Percentiles rank a stretch among this genome's conserved stretches.
phyloP scores from a whole-genome alignment of 2,329 filamentous ascomycete genomes.

The Leptodontidium sp. region DNA sequence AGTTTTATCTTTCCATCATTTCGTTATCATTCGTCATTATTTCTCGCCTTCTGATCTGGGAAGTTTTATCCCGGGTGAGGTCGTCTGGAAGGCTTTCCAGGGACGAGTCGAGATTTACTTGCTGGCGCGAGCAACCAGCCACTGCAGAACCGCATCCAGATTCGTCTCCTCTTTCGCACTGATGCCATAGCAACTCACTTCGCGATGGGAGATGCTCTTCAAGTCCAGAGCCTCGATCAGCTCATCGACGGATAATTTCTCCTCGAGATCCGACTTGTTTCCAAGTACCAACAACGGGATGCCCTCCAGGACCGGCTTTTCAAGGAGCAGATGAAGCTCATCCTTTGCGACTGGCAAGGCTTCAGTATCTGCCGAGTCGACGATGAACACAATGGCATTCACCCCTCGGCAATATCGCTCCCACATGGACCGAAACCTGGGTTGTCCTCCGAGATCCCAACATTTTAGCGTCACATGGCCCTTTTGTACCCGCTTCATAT shows the following conservation, averaged over 20 bases:
- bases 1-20: constrained; percentile 58
- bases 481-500: constrained; percentile 97
- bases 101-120: constrained; percentile 27
- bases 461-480: constrained; percentile 99
- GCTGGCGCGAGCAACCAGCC: constrained; percentile 89
- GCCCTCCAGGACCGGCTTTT: constrained; percentile 82
- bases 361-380: constrained; percentile 88
- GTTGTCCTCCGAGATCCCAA: constrained; percentile 98
- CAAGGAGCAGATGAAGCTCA: constrained; percentile 88
- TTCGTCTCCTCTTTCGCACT: constrained; percentile 99
- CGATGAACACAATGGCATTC: constrained; percentile 98
- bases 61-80: neutral
- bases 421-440: constrained; percentile 98
- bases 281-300: constrained; percentile 94
- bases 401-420: constrained; percentile 97
- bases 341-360: constrained; percentile 87
- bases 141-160: constrained; percentile 94
- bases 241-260: constrained; percentile 92
- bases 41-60: constrained; percentile 23
- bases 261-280: constrained; percentile 95
- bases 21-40: constrained; percentile 60
- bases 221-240: constrained; percentile 92
- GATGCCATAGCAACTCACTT: constrained; percentile 98
- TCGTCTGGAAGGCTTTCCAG: neutral
- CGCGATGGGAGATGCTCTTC: constrained; percentile 86